A percentile compares a stretch with the other conserved stretches of the same genome.
Evolutionary conservation across 257 asterid species (phyloP).

Genomic region (Plantago elongata): DNA sequence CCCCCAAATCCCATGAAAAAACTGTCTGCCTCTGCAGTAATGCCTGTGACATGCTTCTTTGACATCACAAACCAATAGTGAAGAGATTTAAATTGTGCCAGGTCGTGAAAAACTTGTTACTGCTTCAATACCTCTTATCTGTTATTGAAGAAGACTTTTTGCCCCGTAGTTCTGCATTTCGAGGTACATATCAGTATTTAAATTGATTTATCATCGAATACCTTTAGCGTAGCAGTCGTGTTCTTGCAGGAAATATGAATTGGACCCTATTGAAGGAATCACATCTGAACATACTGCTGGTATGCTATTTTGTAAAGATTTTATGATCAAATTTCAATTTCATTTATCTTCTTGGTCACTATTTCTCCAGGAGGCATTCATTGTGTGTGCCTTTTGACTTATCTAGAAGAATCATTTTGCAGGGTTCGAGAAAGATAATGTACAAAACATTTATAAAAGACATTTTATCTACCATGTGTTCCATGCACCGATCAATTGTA

Average conservation of each 20-base stretch:
- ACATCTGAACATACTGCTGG: constrained; percentile 69
- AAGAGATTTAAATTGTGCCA: constrained; percentile 22
- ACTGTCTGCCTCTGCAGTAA: too few relatives aligned
- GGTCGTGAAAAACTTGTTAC: constrained; percentile 65
- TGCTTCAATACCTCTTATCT: constrained; percentile 74
- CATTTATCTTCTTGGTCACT: background rate
- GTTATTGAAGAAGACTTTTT: constrained; percentile 66
- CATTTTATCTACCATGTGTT: constrained; percentile 42
- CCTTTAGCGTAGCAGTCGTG: constrained; percentile 2
- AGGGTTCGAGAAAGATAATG: constrained; percentile 78
- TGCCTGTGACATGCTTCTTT: background rate
- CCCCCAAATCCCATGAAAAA: too few relatives aligned
- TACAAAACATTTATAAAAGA: constrained; percentile 65
- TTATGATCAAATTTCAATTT: background rate
- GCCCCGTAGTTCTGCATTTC: constrained; percentile 55
- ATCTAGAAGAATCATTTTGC: constrained; percentile 24
- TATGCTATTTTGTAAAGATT: constrained; percentile 25
- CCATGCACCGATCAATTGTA: constrained; percentile 31
- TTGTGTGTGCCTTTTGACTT: constrained; percentile 18
- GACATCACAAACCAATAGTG: background rate
- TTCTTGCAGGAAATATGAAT: constrained; percentile 59
- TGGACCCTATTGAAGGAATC: constrained; percentile 78
- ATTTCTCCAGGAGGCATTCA: constrained; percentile 1
- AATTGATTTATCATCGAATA: constrained; percentile 1
- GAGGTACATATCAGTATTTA: constrained; percentile 37